These are phyloP conservation scores for Rhizopogon sp. DNA, from an alignment of 768 basidiomycete species.

Conservation along the genomic window DNA sequence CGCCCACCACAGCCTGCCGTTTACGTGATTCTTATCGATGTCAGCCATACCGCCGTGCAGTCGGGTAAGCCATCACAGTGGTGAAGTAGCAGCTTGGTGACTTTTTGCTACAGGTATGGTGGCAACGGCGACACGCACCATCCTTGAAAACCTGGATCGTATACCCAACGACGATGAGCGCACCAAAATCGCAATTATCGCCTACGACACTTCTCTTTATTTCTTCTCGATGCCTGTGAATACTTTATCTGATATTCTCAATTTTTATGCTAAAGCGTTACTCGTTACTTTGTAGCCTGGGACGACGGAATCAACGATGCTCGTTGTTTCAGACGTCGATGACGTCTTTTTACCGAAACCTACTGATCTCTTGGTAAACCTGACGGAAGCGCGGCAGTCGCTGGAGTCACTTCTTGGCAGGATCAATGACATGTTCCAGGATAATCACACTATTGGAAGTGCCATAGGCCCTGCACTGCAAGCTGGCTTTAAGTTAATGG, in stretches of 20 bases:
- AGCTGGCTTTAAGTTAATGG: conserved; percentile 94
- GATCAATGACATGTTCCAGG: conserved; percentile 96
- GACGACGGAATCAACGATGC: conserved; percentile 80
- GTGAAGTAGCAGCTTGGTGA: not conserved
- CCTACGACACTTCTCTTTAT: conserved; percentile 88
- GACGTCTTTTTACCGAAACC: conserved; percentile 98
- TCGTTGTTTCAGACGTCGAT: conserved; percentile 94
- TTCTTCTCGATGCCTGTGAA: conserved; percentile 88
- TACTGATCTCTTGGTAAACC: conserved; percentile 91
- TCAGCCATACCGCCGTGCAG: conserved; percentile 87
- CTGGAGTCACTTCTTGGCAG: conserved; percentile 79
- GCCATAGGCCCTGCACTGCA: conserved; percentile 94
- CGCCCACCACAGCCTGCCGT: conserved; percentile 97
- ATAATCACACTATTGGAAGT: conserved; percentile 89
- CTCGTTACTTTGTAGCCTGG: conserved; percentile 43
- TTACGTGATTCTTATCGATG: conserved; percentile 96
- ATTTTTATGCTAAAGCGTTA: not conserved
- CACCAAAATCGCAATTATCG: conserved; percentile 90
- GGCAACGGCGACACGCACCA: conserved; percentile 94
- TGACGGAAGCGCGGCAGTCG: conserved; percentile 75
- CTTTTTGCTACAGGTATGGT: conserved; percentile 71
- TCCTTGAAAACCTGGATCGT: conserved; percentile 91
- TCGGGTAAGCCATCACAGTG: conserved; percentile 51
- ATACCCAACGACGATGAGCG: conserved; percentile 93
- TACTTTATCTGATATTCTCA: not conserved